These are phyloP conservation scores for Crithidia sp. DNA, from an alignment of 208 protist genomes.

Conservation along the genomic window DNA sequence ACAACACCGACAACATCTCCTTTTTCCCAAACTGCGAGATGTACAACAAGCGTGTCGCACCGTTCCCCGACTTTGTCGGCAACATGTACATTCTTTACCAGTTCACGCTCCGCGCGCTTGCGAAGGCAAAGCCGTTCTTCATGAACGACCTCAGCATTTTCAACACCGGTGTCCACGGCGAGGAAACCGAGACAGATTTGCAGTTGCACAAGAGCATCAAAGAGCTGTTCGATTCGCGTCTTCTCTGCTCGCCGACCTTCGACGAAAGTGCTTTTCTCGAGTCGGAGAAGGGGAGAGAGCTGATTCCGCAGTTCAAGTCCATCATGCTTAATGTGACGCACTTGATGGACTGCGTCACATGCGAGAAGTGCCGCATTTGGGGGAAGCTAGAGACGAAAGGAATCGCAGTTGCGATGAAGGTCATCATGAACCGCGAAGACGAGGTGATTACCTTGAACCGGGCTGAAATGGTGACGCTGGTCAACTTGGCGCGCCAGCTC, in stretches of 20 bases:
- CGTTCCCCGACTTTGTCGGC: slow-evolving; percentile 64
- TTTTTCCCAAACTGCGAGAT: slow-evolving; percentile 90
- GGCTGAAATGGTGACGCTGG: slow-evolving; percentile 79
- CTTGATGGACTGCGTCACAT: slow-evolving; percentile 93
- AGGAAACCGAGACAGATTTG: slow-evolving; percentile 50
- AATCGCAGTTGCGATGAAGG: slow-evolving; percentile 82
- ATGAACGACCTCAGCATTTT: slow-evolving; percentile 52
- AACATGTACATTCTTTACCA: slow-evolving; percentile 91
- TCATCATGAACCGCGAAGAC: slow-evolving; percentile 59
- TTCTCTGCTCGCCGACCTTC: slow-evolving; percentile 81
- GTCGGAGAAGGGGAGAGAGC: slow-evolving; percentile 48
- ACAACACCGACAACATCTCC: slow-evolving; percentile 82
- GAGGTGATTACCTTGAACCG: slow-evolving; percentile 46
- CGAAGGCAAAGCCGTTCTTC: slow-evolving; percentile 71
- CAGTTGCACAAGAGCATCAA: slow-evolving; percentile 51
- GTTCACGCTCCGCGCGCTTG: slow-evolving; percentile 85
- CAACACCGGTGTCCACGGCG: slow-evolving; percentile 54
- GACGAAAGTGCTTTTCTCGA: slow-evolving; percentile 82
- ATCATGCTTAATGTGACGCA: slow-evolving; percentile 84
- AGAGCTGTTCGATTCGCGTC: slow-evolving; percentile 62
- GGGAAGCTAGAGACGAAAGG: slow-evolving; percentile 90
- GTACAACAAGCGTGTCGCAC: slow-evolving; percentile 61
- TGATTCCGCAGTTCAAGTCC: slow-evolving; percentile 76
- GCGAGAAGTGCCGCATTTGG: slow-evolving; percentile 93
- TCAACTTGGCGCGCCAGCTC: slow-evolving; percentile 84